These are phyloP conservation scores for Colletotrichum zoysiae DNA, from an alignment of 2,329 filamentous ascomycete species.

Conservation along the genomic window DNA sequence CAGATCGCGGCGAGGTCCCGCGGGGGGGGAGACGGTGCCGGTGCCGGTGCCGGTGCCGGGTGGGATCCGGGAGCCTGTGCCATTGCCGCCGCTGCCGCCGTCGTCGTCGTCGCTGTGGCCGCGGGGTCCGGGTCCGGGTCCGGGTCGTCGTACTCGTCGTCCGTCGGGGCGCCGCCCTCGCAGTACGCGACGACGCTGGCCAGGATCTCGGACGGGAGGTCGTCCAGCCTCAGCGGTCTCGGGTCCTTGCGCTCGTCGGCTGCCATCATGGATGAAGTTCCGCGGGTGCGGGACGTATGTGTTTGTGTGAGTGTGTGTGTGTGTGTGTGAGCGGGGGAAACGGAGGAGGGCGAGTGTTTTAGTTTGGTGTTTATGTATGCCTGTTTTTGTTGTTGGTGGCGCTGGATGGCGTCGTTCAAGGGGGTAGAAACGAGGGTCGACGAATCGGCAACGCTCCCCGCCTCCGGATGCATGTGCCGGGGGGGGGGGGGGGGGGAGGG, in stretches of 20 bases:
- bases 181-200: neutral
- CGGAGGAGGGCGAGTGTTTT: neutral
- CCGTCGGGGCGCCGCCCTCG: neutral
- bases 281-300: too few relatives aligned
- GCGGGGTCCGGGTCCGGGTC: neutral
- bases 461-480: too few relatives aligned
- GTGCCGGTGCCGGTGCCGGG: too few relatives aligned
- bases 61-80: neutral
- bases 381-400: neutral
- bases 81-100: neutral
- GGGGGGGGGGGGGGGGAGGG: too few relatives aligned
- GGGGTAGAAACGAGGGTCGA: neutral
- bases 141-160: neutral
- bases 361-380: neutral
- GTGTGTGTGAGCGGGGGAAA: neutral
- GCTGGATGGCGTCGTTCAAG: too few relatives aligned
- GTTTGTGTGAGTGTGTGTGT: neutral
- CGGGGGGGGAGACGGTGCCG: neutral
- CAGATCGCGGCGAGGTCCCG: neutral
- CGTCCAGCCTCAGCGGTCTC: neutral
- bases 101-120: neutral
- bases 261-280: neutral
- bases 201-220: constrained; percentile 2
- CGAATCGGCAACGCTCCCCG: neutral
- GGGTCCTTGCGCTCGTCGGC: neutral